Percentiles rank a stretch among this genome's conserved stretches.
Conservation (phyloP, 2,329 filamentous ascomycete genomes). For the Fusarium tupiense region DNA sequence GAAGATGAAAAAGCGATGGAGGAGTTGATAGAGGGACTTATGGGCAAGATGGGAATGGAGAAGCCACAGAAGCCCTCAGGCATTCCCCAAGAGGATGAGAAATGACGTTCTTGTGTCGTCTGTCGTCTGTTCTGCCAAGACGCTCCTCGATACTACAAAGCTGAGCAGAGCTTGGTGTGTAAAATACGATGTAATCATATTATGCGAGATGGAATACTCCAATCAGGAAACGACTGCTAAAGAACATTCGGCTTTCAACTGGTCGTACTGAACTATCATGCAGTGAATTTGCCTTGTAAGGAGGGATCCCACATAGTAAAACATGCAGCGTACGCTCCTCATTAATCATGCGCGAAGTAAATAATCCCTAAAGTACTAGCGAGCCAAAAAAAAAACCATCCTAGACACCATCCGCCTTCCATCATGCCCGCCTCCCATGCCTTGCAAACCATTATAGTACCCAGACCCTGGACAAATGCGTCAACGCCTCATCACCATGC, state of each 20-base stretch:
- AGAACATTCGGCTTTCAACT: not conserved
- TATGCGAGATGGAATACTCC: not conserved
- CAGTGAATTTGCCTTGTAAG: not conserved
- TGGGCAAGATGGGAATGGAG: slow-evolving; percentile 61
- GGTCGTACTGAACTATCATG: not conserved
- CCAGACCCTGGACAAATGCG: slow-evolving; percentile 34
- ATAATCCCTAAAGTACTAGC: slow-evolving; percentile 30
- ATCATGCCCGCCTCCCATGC: slow-evolving; percentile 14
- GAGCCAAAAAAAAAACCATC: slow-evolving; percentile 30
- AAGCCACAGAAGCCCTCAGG: slow-evolving; percentile 30
- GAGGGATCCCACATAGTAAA: not conserved
- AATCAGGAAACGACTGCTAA: not conserved
- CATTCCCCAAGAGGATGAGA: slow-evolving; percentile 20
- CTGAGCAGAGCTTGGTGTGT: slow-evolving; percentile 11
- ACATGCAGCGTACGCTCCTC: slow-evolving; percentile 22
- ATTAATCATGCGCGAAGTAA: slow-evolving; percentile 34
- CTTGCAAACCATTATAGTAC: slow-evolving; percentile 21
- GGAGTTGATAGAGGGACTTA: slow-evolving; percentile 67
- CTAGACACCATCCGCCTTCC: slow-evolving; percentile 21
- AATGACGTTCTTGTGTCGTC: not conserved
- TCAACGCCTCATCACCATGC: slow-evolving; percentile 38
- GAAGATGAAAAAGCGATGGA: slow-evolving; percentile 70
- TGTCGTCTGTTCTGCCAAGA: not conserved
- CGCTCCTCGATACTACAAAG: not conserved
- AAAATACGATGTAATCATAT: slow-evolving; percentile 24